Evolutionary conservation across 2,329 filamentous ascomycete species (phyloP), one percentile per base, ranked within the genome.

Genomic region (Parafenestella ontariensis): DNA sequence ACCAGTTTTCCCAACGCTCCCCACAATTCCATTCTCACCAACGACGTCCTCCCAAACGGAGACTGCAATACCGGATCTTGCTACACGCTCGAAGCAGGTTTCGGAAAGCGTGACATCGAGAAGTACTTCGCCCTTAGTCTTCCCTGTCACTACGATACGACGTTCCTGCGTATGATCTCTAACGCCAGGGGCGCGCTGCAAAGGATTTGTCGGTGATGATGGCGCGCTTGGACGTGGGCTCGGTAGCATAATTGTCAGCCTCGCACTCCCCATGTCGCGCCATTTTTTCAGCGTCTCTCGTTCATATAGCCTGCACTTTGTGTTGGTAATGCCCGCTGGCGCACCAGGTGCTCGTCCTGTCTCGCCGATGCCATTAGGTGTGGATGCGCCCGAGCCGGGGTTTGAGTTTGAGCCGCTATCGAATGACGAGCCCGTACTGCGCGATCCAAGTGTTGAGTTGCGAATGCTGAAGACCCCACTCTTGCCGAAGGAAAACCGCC

Each of bases 251-350:
- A 99, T 92, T 15, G 90, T 91, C 55, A 99, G 79, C 33, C 87
- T 83, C 56, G 92, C 96, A 64, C 91, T 88, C 61, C 95, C 94
- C 79, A 93, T 87, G 72, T 98, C 93, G 57, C 92, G 88, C 95
- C 95, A 99, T 72, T 94, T 94, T 11, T 86, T 81, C 1, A 85
- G 81, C 9, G 80, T 81, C 55, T 92, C 89, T 45, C 94, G 87
- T 44, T 91, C 82, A 73, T 98, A 96, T 11, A 98, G 84, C 31
- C 92, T 85, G 64, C 97, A 91, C 65, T 93, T 93, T 46, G 94
- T 87, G 67, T 95, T 92, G 49, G 88, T 88, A 52, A 91, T 87
- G 49, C 88, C 89, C 20, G 88, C 76, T 18, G 87, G 83, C 18
- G 81, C 82, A 49, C 71, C 68, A 1, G 58, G 56, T 17, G 72